Conservation (phyloP, 305 asterid genomes). For the Plantago coronopus region DNA sequence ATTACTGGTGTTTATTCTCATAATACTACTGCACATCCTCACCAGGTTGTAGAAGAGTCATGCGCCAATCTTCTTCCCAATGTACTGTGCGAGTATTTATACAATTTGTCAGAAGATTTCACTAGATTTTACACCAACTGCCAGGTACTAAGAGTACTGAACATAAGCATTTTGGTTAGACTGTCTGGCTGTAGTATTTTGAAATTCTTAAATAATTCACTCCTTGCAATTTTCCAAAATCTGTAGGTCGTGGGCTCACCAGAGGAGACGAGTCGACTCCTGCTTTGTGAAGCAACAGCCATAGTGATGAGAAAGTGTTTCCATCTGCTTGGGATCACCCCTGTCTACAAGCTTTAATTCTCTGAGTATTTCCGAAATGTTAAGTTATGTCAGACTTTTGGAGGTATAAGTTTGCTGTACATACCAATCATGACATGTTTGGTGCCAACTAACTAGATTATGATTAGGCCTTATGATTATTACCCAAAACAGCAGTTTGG, state of each 20-base stretch:
- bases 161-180: background rate
- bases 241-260: constrained; percentile 82
- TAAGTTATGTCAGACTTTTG: too few species aligned
- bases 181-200: too few species aligned
- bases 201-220: background rate
- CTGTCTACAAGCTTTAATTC: constrained; percentile 73
- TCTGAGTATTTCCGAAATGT: background rate
- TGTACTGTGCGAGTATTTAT: constrained; percentile 71
- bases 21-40: constrained; percentile 10
- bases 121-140: constrained; percentile 80
- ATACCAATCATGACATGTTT: too few species aligned
- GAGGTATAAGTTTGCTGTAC: too few species aligned
- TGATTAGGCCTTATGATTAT: too few species aligned
- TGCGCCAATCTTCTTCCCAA: constrained; percentile 69
- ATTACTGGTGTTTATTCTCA: background rate
- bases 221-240: background rate
- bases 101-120: constrained; percentile 83
- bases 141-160: constrained; percentile 44
- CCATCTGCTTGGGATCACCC: constrained; percentile 78
- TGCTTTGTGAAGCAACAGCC: constrained; percentile 92
- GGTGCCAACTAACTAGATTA: too few species aligned
- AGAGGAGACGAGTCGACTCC: constrained; percentile 73
- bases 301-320: constrained; percentile 86
- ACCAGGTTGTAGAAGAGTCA: constrained; percentile 77
- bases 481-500: too few species aligned